Evolutionary conservation across 371 early-diverging fungal genomes (phyloP), one percentile per base, ranked within the genome.

Genomic region (Mortierella sp.): DNA sequence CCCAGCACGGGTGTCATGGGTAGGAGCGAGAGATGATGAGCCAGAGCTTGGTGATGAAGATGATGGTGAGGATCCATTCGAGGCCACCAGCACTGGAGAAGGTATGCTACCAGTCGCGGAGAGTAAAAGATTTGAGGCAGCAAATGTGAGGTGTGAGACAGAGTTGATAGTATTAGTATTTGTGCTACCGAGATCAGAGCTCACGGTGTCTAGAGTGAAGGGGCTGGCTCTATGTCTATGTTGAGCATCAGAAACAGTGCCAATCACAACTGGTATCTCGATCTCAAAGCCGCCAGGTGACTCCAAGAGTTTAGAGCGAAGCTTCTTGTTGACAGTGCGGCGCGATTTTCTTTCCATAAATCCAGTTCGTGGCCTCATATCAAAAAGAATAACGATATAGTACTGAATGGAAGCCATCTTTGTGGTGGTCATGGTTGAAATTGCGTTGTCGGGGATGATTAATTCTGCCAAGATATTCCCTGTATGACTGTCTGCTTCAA

Each of bases 391-490:
- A 3, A 68, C 37, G 28, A 78, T 51, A 22, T 59, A 69, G 17
- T 78, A 78, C 13, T 72, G 66, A 49, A 78, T 61, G 1, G 78
- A 68, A 40, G 72, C 63, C 40, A 72, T 69, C 35, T 65, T 68
- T 12, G 78, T 68, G 23, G 73, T 78, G 19, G 23, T 32, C 72
- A 72, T 78, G 49, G 69, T 65, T 13, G 69, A 69, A 12, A 45
- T 34, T 2, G 68, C 61, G 4, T 69, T 66, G 10, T 34, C 56
- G 1, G 78, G 73, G 4, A 78, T 56, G 10, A 19, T 55, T 22
- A 78, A 12, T 1, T 64, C 47, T 9, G 69, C 53, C 40, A 65
- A 28, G 29, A 72, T 65, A 22, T 42, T 61, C 26, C 69, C 73
- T 3, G 51, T 72, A 17, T 56, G 12, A 3, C 28, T 54, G 17